Evolutionary conservation across 371 early-diverging fungal species (phyloP), one percentile per base, ranked within the genome.

Genomic region (Rhizomucor miehei): DNA sequence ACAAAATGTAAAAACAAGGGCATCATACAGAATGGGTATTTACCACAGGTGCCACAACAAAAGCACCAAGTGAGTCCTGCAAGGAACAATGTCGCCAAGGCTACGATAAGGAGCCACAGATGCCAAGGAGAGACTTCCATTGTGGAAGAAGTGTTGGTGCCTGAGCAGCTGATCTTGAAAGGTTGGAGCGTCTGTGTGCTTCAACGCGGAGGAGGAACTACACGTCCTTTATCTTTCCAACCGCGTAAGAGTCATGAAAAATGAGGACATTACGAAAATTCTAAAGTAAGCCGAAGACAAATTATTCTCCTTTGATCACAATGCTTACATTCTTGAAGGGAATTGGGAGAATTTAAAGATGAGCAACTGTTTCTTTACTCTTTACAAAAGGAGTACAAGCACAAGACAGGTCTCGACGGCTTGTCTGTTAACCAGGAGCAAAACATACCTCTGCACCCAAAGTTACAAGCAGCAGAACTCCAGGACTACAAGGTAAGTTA

Each of bases 391-490:
- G 46, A 46, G 17, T 52, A 52, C 43, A 29, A 34, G n/a, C 25
- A 41, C 13, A 40, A 44, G 35, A 6, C 43, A 24, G 53, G 53
- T 2, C 19, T 52, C 16, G 6, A 9, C 13, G 34, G 9, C 6
- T n/a, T 6, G 16, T 5, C 25, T 9, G 29, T 34, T 49, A 48
- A 9, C 19, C 2, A 17, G 44, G 29, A 13, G 34, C 34, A 3
- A 36, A 49, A 29, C n/a, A 29, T 56, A 20, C 57, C 57, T 25
- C 20, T 56, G 23, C 57, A 56, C 43, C 57, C 57, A 5, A 35
- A 24, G 13, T 17, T 29, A 9, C 43, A 48, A 3, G n/a, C 23
- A 49, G 35, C 16, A 2, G 57, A 56, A 20, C 41, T 56, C 2
- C 12, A 39, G 12, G 34, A 45, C 29, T 53, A 44, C 34, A 53